Conservation (phyloP, 2,329 filamentous ascomycete genomes). For the Gyromitra esculenta region DNA sequence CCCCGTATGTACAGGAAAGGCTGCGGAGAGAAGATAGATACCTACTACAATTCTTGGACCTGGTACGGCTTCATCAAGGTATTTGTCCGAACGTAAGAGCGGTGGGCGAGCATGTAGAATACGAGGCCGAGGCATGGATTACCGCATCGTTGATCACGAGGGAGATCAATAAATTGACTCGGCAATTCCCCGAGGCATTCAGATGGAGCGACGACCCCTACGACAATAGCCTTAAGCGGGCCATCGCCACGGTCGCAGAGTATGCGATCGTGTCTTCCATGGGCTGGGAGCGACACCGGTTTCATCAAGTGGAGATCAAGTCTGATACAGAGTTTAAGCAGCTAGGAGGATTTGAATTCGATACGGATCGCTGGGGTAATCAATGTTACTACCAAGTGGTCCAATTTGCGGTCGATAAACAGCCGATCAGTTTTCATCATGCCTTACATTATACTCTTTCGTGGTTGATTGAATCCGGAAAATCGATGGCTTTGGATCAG, state of each 20-base stretch:
- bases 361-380: constrained; percentile 63
- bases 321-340: constrained; percentile 84
- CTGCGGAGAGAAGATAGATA: constrained; percentile 86
- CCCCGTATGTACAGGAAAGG: constrained; percentile 84
- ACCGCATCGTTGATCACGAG: constrained; percentile 92
- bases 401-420: constrained; percentile 85
- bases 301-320: constrained; percentile 87
- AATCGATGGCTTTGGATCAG: constrained; percentile 74
- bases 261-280: constrained; percentile 88
- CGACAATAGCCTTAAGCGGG: constrained; percentile 72
- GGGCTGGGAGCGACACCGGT: constrained; percentile 85
- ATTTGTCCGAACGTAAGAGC: constrained; percentile 95
- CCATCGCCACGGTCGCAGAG: constrained; percentile 79
- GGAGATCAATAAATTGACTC: constrained; percentile 91
- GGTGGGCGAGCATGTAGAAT: constrained; percentile 94
- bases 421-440: constrained; percentile 96
- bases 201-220: constrained; percentile 73
- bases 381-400: constrained; percentile 74
- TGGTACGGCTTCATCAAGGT: constrained; percentile 95
- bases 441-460: constrained; percentile 95
- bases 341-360: constrained; percentile 81
- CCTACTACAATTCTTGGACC: constrained; percentile 90
- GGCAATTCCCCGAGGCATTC: constrained; percentile 89
- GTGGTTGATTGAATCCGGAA: constrained; percentile 91
- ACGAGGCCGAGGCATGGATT: constrained; percentile 98